Conservation (phyloP, 164 flowering plant species). For the Malania oleifera region DNA sequence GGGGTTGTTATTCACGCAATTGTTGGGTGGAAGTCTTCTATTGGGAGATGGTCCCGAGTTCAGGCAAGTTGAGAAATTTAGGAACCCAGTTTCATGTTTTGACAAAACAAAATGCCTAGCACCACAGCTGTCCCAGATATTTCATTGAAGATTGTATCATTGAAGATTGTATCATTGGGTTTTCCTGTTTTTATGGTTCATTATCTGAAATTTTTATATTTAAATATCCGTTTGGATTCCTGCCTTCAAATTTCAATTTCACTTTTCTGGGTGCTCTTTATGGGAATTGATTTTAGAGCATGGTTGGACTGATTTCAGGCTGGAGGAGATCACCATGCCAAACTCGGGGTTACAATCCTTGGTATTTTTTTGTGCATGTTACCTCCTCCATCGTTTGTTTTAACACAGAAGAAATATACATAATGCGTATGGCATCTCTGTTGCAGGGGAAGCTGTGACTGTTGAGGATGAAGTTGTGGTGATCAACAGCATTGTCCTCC, state of each 20-base stretch:
- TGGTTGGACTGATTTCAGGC: constrained; percentile 37
- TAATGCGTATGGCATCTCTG: background rate
- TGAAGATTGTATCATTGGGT: too few species aligned
- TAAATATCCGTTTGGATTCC: too few species aligned
- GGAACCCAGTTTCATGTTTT: too few species aligned
- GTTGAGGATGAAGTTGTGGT: constrained; percentile 99
- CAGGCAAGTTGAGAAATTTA: constrained; percentile 50
- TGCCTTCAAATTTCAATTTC: too few species aligned
- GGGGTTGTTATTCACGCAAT: constrained; percentile 84
- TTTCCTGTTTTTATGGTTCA: too few species aligned
- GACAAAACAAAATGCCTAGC: too few species aligned
- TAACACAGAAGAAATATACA: background rate
- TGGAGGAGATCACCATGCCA: constrained; percentile 55
- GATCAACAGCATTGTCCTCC: constrained; percentile 83
- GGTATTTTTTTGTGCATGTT: constrained; percentile 33
- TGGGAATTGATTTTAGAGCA: background rate
- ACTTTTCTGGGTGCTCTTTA: too few species aligned
- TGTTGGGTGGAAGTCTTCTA: constrained; percentile 96
- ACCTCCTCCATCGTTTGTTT: background rate
- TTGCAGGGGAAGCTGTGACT: constrained; percentile 79
- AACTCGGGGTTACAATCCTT: constrained; percentile 76
- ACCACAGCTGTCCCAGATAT: too few species aligned
- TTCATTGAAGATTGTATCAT: too few species aligned
- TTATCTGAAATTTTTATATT: too few species aligned
- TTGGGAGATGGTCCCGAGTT: constrained; percentile 96